Base-by-base conservation (phyloP, 495 filamentous ascomycete genomes). In the Aspergillus bridgeri region DNA sequence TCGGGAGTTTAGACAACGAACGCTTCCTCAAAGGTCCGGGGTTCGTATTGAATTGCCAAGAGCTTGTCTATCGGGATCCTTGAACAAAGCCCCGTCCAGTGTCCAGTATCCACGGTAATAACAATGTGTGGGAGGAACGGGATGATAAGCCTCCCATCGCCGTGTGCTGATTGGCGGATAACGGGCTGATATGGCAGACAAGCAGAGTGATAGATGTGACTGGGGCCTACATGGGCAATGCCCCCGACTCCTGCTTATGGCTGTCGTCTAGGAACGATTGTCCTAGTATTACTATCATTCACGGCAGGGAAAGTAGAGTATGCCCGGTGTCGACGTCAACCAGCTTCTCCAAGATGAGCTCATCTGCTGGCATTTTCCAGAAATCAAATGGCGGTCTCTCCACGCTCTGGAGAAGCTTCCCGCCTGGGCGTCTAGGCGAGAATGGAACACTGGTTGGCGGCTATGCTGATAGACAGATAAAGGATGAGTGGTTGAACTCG, bases 131-230 rank as follows among this genome's bases (percentile, higher is more conserved):
- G 18, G 51, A 48, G 54, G 53, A 52, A 58, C 43, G 11, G 27
- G 47, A 54, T 49, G 60, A 63, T 63, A 63, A 59, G 56, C n/a
- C n/a, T 17, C 9, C 23, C 29, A 42, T 19, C 4, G 23, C 9
- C 1, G 11, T 13, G 17, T 33, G 43, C 27, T 59, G 49, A 63
- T 63, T 63, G 60, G 60, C 33, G 23, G 57, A 62, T 62, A 62
- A 62, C 44, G 54, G 45, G 2, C 22, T 23, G 46, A 57, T 57
- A 51, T 21, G 49, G 13, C 33, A 51, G 42, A 3, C 42, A 5
- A 3, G 3, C 19, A 38, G 29, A 33, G 27, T 29, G 45, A 18
- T 47, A 11, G 45, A 47, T 19, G 22, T 19, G 45, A 22, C n/a
- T 18, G 17, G 6, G 4, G 4, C 13, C 29, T 13, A 15, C 33